A percentile compares a stretch with the other conserved stretches of the same genome.
Evolutionary conservation across 768 basidiomycete genomes (phyloP).

Genomic region (Dendrothele bispora): DNA sequence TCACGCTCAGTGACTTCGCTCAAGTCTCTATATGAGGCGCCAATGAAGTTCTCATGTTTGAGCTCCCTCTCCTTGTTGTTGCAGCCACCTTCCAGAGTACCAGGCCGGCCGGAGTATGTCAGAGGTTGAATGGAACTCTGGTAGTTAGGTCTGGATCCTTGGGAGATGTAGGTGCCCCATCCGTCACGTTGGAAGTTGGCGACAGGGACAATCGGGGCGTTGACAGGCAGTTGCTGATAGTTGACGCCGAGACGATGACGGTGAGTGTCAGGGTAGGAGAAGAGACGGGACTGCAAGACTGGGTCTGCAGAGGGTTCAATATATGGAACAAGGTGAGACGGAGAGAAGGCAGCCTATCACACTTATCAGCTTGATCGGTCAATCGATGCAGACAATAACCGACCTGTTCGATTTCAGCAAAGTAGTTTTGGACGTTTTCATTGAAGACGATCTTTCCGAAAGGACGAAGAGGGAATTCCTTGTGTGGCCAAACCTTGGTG

Average conservation of each 20-base stretch:
- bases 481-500: constrained; percentile 91
- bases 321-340: constrained; percentile 85
- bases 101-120: constrained; percentile 52
- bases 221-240: constrained; percentile 88
- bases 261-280: constrained; percentile 92
- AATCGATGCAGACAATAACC: too few species aligned
- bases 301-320: constrained; percentile 91
- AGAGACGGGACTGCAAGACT: constrained; percentile 90
- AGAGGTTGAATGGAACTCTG: constrained; percentile 76
- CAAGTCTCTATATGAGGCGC: constrained; percentile 65
- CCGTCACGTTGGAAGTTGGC: constrained; percentile 96
- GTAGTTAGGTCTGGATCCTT: constrained; percentile 88
- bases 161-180: constrained; percentile 62
- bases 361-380: too few species aligned
- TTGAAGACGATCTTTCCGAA: constrained; percentile 84
- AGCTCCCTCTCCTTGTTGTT: constrained; percentile 40
- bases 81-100: constrained; percentile 39
- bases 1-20: constrained; percentile 79
- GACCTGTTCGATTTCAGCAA: constrained; percentile 93
- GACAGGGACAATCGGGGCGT: constrained; percentile 69
- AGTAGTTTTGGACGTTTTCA: constrained; percentile 83
- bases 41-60: constrained; percentile 76
- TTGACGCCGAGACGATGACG: constrained; percentile 81
- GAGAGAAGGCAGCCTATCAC: constrained; percentile 74
- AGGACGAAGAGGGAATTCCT: constrained; percentile 83